Percentiles rank a stretch among this genome's conserved stretches.
Evolutionary conservation across 1,284 basidiomycete species (phyloP).

Genomic region (Kwoniella shivajii): DNA sequence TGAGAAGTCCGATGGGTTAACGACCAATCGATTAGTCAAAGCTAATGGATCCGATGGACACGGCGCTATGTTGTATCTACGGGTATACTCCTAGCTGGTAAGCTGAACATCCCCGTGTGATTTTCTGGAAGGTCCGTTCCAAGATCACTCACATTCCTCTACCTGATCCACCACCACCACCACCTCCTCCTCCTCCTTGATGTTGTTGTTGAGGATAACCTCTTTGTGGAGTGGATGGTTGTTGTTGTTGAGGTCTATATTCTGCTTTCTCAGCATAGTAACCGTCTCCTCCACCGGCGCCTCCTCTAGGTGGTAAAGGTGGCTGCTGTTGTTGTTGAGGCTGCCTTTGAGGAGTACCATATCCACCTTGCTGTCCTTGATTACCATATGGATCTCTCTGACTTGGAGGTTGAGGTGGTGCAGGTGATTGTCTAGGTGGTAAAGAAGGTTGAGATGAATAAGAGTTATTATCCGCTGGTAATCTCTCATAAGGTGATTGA

Average conservation of each 20-base stretch:
- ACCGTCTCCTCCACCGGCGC: conserved; percentile 6
- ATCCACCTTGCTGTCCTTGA: conserved; percentile 9
- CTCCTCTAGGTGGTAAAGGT: conserved; percentile 8
- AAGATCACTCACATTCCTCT: conserved; percentile 37
- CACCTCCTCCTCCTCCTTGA: neutral
- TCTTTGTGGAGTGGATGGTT: conserved; percentile 5
- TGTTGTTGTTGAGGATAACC: conserved; percentile 10
- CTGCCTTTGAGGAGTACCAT: neutral
- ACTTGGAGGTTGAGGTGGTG: conserved; percentile 20
- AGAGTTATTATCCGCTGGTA: conserved; percentile 36
- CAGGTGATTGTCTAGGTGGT: conserved; percentile 18
- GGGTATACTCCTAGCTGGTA: too few species aligned
- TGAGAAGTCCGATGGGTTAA: conserved; percentile 72
- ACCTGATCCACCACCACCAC: conserved; percentile 21
- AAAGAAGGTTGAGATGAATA: conserved; percentile 28
- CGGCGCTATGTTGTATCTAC: conserved; percentile 50
- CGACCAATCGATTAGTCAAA: conserved; percentile 77
- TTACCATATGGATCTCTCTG: conserved; percentile 15
- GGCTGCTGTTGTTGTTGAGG: conserved; percentile 4
- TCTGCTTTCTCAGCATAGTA: conserved; percentile 35
- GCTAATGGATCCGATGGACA: conserved; percentile 62
- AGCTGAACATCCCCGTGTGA: neutral
- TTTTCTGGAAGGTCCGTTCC: neutral
- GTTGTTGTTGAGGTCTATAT: conserved; percentile 21
- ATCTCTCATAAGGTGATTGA: conserved; percentile 40